These are phyloP conservation scores for Aspergillus indologenus DNA, from an alignment of 495 filamentous ascomycete species.

Conservation along the genomic window DNA sequence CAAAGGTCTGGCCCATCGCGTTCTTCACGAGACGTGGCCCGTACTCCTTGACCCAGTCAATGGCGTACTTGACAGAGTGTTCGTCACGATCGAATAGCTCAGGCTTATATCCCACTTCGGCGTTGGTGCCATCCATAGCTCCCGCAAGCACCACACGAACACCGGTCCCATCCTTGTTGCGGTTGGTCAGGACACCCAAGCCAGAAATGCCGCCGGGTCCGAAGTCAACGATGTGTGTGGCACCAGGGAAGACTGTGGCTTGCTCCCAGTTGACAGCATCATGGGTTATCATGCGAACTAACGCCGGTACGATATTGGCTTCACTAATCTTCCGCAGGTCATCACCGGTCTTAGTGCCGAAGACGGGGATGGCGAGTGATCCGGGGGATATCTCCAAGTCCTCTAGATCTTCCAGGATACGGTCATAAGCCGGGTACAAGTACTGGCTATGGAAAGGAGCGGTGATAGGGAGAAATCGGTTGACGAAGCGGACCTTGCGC, in stretches of 20 bases:
- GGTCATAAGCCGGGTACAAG: slow-evolving; percentile 70
- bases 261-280: slow-evolving; percentile 93
- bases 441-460: slow-evolving; percentile 98
- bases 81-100: slow-evolving; percentile 96
- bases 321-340: slow-evolving; percentile 68
- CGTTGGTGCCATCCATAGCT: slow-evolving; percentile 81
- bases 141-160: slow-evolving; percentile 93
- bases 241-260: slow-evolving; percentile 80
- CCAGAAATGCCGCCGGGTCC: slow-evolving; percentile 95
- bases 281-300: slow-evolving; percentile 90
- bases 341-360: slow-evolving; percentile 78
- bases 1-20: slow-evolving; percentile 78
- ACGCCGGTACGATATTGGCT: slow-evolving; percentile 67
- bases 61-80: slow-evolving; percentile 88
- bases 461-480: slow-evolving; percentile 95
- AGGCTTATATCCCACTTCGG: slow-evolving; percentile 92
- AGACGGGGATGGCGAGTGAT: slow-evolving; percentile 76
- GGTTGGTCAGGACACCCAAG: slow-evolving; percentile 92
- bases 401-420: slow-evolving; percentile 82
- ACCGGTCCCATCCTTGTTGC: slow-evolving; percentile 96
- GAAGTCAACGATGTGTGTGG: slow-evolving; percentile 94
- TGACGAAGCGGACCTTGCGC: slow-evolving; percentile 93
- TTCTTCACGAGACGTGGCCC: slow-evolving; percentile 86
- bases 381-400: slow-evolving; percentile 67
- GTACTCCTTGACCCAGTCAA: slow-evolving; percentile 98